Percentiles rank a stretch among this genome's conserved stretches.
These are phyloP conservation scores for Zygotorulaspora chibaensis DNA, from an alignment of 805 yeast genomes.

Conservation along the genomic window DNA sequence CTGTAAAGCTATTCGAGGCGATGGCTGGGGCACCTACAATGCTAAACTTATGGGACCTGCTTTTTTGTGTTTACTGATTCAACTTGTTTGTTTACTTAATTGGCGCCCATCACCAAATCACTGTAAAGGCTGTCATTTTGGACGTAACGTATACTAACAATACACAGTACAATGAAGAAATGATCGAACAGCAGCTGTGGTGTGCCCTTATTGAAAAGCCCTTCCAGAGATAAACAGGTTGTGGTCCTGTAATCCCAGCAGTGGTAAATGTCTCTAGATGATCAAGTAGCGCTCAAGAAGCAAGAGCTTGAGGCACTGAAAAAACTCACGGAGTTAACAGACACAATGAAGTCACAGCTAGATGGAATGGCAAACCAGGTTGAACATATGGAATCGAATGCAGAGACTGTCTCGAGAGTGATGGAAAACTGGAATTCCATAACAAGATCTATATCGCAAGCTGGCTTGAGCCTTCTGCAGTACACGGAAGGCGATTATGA, in stretches of 20 bases:
- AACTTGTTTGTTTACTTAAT: conserved; percentile 4
- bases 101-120: not conserved
- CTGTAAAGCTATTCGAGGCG: not conserved
- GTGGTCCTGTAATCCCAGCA: not conserved
- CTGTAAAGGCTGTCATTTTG: not conserved
- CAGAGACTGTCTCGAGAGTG: conserved; percentile 24
- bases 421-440: conserved; percentile 33
- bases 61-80: conserved; percentile 5
- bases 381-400: conserved; percentile 25
- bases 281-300: conserved; percentile 20
- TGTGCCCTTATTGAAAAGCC: not conserved
- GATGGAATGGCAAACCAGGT: conserved; percentile 27
- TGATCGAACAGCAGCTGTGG: not conserved
- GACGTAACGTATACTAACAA: not conserved
- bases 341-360: conserved; percentile 26
- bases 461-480: conserved; percentile 30
- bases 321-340: conserved; percentile 26
- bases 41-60: not conserved
- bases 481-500: conserved; percentile 33
- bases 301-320: conserved; percentile 28
- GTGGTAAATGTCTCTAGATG: conserved; percentile 14
- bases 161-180: not conserved
- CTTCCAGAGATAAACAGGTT: not conserved
- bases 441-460: conserved; percentile 31
- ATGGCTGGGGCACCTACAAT: not conserved